Evolutionary conservation across 202 grass and related monocot genomes (phyloP), one percentile per base, ranked within the genome.

Genomic region (Setaria viridis): DNA sequence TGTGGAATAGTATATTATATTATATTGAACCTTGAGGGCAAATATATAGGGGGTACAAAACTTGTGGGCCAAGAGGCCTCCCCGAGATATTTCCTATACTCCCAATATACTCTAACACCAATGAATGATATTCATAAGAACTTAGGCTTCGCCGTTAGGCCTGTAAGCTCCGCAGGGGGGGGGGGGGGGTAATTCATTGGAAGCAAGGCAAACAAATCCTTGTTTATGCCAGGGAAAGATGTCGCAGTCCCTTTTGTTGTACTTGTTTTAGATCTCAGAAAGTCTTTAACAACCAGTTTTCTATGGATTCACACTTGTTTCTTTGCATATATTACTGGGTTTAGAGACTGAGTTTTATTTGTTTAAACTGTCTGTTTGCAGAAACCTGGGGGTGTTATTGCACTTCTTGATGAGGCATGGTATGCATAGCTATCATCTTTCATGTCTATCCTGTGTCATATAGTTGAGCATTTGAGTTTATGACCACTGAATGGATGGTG

Each of bases 371-470:
- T 69, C 63, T 62, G 13, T 91, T 80, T 74, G 75, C 85, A 97
- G 94, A 97, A 97, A 90, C 94, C 94, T 93, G 91, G 94, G 76
- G 94, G 94, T 64, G 90, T 97, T 70, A 88, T 97, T 82, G 87
- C 94, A 71, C 94, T 97, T 89, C 94, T 97, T 62, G 94, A 97
- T 76, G 94, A 97, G 85, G 94, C 94, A 82, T 97, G 94, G 94
- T 97, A 84, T 79, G 87, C 64, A 67, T 66, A 39, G 66, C 80
- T 42, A 80, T 76, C 87, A 76, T 56, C 32, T 76, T 85, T 84
- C 75, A 82, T 89, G 62, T 62, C 56, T 71, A 84, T 58, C 9
- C 11, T 35, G 34, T 57, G 55, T 83, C 2, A 74, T 50, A 20
- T 50, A 50, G 11, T 12, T 69, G 35, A 89, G 74, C 39, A 4